Evolutionary conservation across 2,329 filamentous ascomycete genomes (phyloP).

Genomic region (Gyromitra esculenta): DNA sequence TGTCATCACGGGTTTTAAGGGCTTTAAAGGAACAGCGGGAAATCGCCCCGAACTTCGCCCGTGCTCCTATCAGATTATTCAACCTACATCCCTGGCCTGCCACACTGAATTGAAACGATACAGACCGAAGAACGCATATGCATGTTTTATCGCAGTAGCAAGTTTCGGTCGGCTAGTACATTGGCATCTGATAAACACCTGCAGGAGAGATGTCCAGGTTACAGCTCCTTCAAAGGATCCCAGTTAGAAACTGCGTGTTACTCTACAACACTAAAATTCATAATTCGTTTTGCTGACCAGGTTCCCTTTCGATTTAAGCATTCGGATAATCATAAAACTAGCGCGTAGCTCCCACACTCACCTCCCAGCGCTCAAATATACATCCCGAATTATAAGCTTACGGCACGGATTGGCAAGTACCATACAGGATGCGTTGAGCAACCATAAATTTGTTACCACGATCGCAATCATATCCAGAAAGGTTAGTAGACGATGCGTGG

Average conservation of each 20-base stretch:
- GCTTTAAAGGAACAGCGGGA: constrained; percentile 1
- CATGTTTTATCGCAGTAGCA: not conserved
- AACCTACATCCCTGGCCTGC: not conserved
- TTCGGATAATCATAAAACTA: constrained; percentile 12
- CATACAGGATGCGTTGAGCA: not conserved
- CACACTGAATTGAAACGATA: not conserved
- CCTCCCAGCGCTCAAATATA: not conserved
- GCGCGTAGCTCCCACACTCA: not conserved
- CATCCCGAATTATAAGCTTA: constrained; percentile 6
- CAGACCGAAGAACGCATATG: not conserved
- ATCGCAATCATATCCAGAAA: too few relatives aligned
- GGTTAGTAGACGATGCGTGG: too few relatives aligned
- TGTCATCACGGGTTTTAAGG: not conserved
- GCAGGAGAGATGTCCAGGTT: not conserved
- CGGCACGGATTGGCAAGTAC: too few relatives aligned
- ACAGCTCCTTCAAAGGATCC: not conserved
- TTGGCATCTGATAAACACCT: not conserved
- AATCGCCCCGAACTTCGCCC: not conserved
- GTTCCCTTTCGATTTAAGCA: constrained; percentile 4
- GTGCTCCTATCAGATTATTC: not conserved
- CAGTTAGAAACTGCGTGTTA: not conserved
- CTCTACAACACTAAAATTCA: not conserved
- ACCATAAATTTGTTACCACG: not conserved
- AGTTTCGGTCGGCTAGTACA: constrained; percentile 3
- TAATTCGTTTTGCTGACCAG: constrained; percentile 1